Conservation (phyloP, 352 stramenopile species). For the Pythium guiyangense region DNA sequence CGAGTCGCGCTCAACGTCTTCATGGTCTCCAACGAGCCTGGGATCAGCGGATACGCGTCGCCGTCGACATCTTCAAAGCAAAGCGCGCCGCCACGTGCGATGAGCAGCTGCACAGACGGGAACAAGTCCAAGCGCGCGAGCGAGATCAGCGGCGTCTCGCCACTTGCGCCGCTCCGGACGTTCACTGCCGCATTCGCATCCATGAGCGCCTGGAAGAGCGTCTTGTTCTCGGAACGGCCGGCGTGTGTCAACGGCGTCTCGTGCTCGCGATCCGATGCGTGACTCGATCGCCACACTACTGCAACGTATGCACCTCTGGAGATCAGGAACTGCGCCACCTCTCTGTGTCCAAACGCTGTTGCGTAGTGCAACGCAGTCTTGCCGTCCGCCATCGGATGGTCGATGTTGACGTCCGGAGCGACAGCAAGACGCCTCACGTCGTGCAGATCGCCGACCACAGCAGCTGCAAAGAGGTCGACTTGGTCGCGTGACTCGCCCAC, state of each 20-base stretch:
- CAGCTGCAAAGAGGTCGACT: background rate
- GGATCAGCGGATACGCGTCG: too few relatives aligned
- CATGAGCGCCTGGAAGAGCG: too few relatives aligned
- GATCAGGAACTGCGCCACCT: background rate
- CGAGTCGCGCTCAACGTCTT: too few relatives aligned
- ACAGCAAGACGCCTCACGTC: background rate
- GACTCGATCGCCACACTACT: background rate
- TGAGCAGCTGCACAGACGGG: too few relatives aligned
- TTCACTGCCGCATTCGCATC: too few relatives aligned
- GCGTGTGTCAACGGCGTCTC: background rate
- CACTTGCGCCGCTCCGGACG: too few relatives aligned
- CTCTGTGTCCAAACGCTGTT: background rate
- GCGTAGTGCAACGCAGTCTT: background rate
- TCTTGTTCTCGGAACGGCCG: background rate
- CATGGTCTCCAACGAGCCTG: too few relatives aligned
- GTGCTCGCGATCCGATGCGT: background rate
- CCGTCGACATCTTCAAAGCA: too few relatives aligned
- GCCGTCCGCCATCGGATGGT: background rate
- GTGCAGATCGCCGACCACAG: background rate
- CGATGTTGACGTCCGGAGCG: background rate
- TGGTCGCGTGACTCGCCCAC: background rate
- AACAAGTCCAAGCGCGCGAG: too few relatives aligned
- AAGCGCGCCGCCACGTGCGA: too few relatives aligned
- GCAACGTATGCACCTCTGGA: background rate
- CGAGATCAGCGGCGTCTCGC: too few relatives aligned